A percentile compares a stretch with the other conserved stretches of the same genome.
These are phyloP conservation scores for Leucocoprinus leucothites DNA, from an alignment of 768 basidiomycete genomes.

Conservation along the genomic window DNA sequence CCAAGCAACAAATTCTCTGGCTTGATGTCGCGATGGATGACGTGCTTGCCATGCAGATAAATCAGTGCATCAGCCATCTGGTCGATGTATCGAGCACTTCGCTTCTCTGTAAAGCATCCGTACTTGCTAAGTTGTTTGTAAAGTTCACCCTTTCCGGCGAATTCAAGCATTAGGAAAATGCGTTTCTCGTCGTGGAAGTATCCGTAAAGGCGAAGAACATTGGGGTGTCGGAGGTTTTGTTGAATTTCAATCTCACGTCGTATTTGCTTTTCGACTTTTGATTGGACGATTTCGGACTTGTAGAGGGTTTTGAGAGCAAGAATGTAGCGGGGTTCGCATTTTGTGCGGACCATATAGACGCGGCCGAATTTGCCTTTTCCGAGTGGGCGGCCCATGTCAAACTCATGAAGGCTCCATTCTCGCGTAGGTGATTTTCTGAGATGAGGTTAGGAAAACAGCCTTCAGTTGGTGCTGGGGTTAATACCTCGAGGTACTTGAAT, in stretches of 20 bases:
- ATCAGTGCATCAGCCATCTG: slow-evolving; percentile 96
- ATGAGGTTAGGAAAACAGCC: background rate
- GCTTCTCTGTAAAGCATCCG: slow-evolving; percentile 84
- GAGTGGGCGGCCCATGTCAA: slow-evolving; percentile 93
- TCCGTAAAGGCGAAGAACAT: slow-evolving; percentile 91
- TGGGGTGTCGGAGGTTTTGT: slow-evolving; percentile 91
- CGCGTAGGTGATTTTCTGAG: slow-evolving; percentile 66
- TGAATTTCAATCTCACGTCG: slow-evolving; percentile 98
- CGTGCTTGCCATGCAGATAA: slow-evolving; percentile 93
- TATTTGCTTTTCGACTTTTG: slow-evolving; percentile 94
- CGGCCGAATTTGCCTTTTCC: slow-evolving; percentile 99
- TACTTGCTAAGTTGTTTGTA: slow-evolving; percentile 92
- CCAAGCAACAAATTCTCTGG: slow-evolving; percentile 95
- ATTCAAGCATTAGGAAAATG: slow-evolving; percentile 98
- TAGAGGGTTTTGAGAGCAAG: slow-evolving; percentile 96
- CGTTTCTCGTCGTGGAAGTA: slow-evolving; percentile 98
- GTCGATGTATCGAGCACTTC: slow-evolving; percentile 87
- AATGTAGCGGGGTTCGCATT: slow-evolving; percentile 83
- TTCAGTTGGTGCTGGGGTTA: slow-evolving; percentile 19
- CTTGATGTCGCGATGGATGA: slow-evolving; percentile 99
- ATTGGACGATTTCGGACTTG: slow-evolving; percentile 92
- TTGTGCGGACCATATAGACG: slow-evolving; percentile 98
- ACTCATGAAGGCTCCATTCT: slow-evolving; percentile 81
- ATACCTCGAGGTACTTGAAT: slow-evolving; percentile 73
- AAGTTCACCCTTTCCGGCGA: slow-evolving; percentile 94